Percentiles rank a stretch among this genome's conserved stretches.
These are phyloP conservation scores for Verticillium isaacii DNA, from an alignment of 2,329 filamentous ascomycete species.

Conservation along the genomic window DNA sequence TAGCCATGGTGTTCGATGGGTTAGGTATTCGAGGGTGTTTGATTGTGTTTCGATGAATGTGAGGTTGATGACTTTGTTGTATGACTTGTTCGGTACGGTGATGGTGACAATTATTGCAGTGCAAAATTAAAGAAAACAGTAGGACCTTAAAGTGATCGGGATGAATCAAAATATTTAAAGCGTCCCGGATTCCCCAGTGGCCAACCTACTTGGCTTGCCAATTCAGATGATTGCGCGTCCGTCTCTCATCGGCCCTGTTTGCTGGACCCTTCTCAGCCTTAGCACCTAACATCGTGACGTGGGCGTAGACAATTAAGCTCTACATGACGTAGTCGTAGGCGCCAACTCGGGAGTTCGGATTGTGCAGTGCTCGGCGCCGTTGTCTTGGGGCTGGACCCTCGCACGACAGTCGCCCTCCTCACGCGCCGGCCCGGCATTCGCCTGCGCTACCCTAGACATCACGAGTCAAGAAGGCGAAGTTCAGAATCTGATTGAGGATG, in stretches of 20 bases:
- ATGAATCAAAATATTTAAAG: neutral
- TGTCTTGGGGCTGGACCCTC: neutral
- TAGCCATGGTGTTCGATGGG: constrained; percentile 41
- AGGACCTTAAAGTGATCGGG: neutral
- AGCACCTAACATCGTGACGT: neutral
- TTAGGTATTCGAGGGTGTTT: neutral
- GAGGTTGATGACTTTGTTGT: neutral
- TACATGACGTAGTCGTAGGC: neutral
- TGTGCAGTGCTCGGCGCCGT: neutral
- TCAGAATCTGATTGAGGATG: neutral
- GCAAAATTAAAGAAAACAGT: no score
- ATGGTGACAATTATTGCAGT: no score
- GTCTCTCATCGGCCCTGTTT: neutral
- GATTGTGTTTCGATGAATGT: neutral
- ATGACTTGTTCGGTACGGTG: no score
- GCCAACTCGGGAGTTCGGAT: constrained; percentile 3
- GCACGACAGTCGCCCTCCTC: neutral
- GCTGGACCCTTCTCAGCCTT: neutral
- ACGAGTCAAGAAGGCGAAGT: neutral
- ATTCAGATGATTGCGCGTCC: constrained; percentile 1
- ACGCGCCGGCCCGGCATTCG: neutral
- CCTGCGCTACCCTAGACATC: neutral
- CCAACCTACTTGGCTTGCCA: constrained; percentile 1
- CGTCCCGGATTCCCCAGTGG: constrained; percentile 1
- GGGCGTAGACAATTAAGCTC: neutral